Evolutionary conservation across 768 basidiomycete species (phyloP), one percentile per base, ranked within the genome.

Genomic region (Mycena galopus): DNA sequence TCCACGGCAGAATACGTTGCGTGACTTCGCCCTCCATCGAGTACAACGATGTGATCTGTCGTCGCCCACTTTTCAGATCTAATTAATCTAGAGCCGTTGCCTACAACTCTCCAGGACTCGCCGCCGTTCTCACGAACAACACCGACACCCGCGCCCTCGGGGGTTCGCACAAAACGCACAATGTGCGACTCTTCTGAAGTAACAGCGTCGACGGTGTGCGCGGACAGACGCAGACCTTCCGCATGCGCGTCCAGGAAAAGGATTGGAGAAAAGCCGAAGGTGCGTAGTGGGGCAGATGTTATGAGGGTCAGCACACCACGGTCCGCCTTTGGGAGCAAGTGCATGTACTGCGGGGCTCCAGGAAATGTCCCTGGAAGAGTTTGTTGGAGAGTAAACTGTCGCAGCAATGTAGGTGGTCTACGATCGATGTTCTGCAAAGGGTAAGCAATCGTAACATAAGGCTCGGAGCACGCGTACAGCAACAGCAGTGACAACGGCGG

Each of bases 401-500:
- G 89, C 32, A 96, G 84, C 4, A 96, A 85, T 3, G 94, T 95
- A 11, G 96, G 96, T 9, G 96, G 96, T 75, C 92, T 89, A 19
- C 93, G 87, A 78, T 97, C 96, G 74, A 98, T 90, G 81, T 97
- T 96, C 96, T 97, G 73, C 35, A 53, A 29, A 35, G 17, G 29
- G 35, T 69, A 6, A 70, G 65, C 32, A 32, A 56, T 39, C 2
- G n/a, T 37, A n/a, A n/a, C n/a, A 42, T 12, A 30, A 30, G 17
- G 59, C 58, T 37, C n/a, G 55, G n/a, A 47, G 51, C 1, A n/a
- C 25, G 83, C 93, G 79, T 80, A 94, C 94, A 67, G 91, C 89
- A 42, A 96, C 86, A 12, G 93, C 94, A 51, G 88, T 91, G 56
- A 95, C 82, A 11, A 93, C 83, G 19, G 94, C 78, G n/a, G 93